These are phyloP conservation scores for Botrytis galanthina DNA, from an alignment of 2,329 filamentous ascomycete genomes.

Conservation along the genomic window DNA sequence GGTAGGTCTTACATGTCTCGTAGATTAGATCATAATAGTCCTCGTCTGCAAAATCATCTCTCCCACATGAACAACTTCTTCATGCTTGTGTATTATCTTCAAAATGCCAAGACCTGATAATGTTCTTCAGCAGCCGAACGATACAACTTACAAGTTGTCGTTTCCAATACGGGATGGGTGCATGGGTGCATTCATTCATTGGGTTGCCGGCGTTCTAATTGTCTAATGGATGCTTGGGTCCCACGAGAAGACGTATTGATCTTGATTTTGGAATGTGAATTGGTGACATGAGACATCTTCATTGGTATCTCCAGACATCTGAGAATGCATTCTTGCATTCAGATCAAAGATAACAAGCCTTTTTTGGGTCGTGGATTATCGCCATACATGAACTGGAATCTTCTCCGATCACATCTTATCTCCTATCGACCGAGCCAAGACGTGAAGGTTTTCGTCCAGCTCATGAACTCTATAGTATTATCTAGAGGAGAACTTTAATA, in stretches of 20 bases:
- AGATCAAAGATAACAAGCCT: too few species aligned
- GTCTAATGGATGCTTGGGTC: neutral
- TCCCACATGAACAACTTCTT: neutral
- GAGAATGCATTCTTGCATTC: neutral
- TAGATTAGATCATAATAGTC: neutral
- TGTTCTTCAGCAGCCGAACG: neutral
- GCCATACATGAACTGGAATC: neutral
- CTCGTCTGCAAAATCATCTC: neutral
- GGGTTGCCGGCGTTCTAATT: neutral
- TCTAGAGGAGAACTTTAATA: neutral
- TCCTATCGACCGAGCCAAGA: constrained; percentile 9
- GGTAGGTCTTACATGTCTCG: neutral
- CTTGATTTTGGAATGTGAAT: neutral
- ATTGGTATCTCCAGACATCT: neutral
- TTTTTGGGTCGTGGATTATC: constrained; percentile 9
- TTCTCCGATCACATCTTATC: neutral
- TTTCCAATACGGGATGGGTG: neutral
- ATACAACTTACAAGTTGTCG: neutral
- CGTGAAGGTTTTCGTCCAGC: constrained; percentile 13
- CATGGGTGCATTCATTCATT: neutral
- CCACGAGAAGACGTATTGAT: neutral
- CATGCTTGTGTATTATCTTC: neutral
- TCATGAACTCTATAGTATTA: neutral
- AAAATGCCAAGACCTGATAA: neutral
- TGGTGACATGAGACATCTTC: neutral